Evolutionary conservation across 805 yeast genomes (phyloP), one percentile per base, ranked within the genome.

Genomic region (Teunomyces tritomae): DNA sequence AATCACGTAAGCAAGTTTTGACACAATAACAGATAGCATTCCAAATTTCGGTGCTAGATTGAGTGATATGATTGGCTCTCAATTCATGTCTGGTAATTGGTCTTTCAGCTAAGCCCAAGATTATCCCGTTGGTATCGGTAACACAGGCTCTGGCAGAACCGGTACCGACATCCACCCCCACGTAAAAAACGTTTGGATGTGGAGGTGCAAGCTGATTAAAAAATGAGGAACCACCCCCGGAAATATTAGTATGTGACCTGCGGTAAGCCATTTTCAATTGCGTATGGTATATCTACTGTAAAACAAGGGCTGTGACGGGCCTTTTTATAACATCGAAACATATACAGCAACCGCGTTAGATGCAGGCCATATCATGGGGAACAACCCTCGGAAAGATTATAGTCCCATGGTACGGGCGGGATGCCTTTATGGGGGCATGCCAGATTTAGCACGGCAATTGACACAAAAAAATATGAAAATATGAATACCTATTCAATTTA

Each of bases 61-160:
- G 99, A 39, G 95, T 89, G 59, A 87, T 87, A 65, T 76, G 79
- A 61, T 78, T 81, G 27, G 88, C 80, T 67, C 84, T 81, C 66
- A 88, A 65, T 68, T 87, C 87, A 66, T 85, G 83, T 70, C 96
- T 70, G 48, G 85, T 79, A 52, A 87, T 87, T 27, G 90, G 87
- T 49, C 90, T 78, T 58, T 91, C 90, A 14, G 91, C 81, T 44
- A 90, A 68, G 0, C 89, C 85, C 43, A 89, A 68, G 45, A 94
- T 90, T 39, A 86, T 83, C 43, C 98, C 98, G 36, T 78, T 73
- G 57, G 83, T 79, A 64, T 91, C 94, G 53, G 92, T 88, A 11
- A 94, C 73, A 58, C 96, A 92, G 4, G 98, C 98, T 54, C 99
- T 77, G 5, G 97, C 97, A 2, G 96, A 87, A 11, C 98, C 99